Evolutionary conservation across 306 rosid genomes (phyloP).

Genomic region (Ormosia semicastrata): DNA sequence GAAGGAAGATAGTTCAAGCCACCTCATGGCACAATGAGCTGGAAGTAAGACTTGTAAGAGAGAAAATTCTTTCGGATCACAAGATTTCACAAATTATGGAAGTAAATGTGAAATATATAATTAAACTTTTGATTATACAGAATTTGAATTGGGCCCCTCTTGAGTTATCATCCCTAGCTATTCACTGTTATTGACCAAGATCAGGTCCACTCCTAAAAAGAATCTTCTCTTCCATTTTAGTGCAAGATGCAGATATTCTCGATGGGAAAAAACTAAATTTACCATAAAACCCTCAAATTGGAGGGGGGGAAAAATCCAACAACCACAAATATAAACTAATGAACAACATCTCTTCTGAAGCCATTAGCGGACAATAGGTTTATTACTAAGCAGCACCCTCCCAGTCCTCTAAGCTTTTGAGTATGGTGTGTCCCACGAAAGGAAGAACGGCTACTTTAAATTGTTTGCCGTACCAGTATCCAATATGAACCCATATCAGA

Average conservation of each 20-base stretch:
- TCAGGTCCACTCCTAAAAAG: not conserved
- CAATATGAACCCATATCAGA: no score
- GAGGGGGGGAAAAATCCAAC: not conserved
- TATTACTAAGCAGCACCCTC: not conserved
- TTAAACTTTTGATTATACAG: not conserved
- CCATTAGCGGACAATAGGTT: not conserved
- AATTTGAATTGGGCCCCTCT: not conserved
- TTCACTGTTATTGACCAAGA: not conserved
- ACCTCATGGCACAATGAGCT: conserved; percentile 5
- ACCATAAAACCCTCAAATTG: not conserved
- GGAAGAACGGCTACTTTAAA: not conserved
- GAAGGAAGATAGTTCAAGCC: not conserved
- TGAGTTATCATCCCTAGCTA: not conserved
- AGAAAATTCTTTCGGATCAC: not conserved
- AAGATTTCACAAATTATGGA: not conserved
- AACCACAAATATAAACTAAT: not conserved
- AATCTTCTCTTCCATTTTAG: not conserved
- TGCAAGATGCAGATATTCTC: not conserved
- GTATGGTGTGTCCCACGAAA: not conserved
- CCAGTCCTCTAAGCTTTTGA: not conserved
- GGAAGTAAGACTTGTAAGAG: not conserved
- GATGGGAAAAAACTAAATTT: not conserved
- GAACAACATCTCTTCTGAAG: conserved; percentile 10
- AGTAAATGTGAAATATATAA: not conserved
- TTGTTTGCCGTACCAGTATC: no score